Evolutionary conservation across 352 stramenopile species (phyloP).

Genomic region (Globisporangium spiculum): DNA sequence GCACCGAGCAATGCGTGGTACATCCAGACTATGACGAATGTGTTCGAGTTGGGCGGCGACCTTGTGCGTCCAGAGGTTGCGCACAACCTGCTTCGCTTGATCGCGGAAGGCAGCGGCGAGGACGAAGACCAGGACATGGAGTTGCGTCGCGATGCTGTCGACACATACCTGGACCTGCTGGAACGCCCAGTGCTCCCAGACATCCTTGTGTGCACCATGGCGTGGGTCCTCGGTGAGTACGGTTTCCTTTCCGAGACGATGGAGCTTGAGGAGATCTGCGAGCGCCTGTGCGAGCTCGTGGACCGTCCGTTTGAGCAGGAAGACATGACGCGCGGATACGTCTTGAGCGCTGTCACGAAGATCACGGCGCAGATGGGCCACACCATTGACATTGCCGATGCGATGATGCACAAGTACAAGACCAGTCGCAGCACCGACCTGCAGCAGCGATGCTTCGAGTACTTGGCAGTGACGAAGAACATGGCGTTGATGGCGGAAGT

Average conservation of each 20-base stretch:
- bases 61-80: constrained; percentile 96
- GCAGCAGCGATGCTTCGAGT: constrained; percentile 99
- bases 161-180: constrained; percentile 96
- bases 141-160: constrained; percentile 94
- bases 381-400: constrained; percentile 86
- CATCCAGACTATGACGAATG: constrained; percentile 97
- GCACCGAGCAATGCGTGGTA: constrained; percentile 99
- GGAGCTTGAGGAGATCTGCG: constrained; percentile 93
- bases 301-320: constrained; percentile 83
- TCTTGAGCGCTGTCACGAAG: constrained; percentile 97
- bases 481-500: constrained; percentile 88
- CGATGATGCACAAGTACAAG: constrained; percentile 97
- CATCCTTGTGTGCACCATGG: constrained; percentile 97
- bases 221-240: constrained; percentile 99
- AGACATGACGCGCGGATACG: constrained; percentile 93
- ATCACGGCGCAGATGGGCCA: constrained; percentile 95
- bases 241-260: constrained; percentile 94
- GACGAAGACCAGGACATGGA: constrained; percentile 96
- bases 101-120: constrained; percentile 97
- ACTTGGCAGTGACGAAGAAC: constrained; percentile 93
- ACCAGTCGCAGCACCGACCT: constrained; percentile 94
- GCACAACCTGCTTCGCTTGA: constrained; percentile 98
- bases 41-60: constrained; percentile 95
- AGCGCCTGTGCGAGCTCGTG: constrained; percentile 93
- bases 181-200: constrained; percentile 93